Evolutionary conservation across 352 stramenopile genomes (phyloP), one percentile per base, ranked within the genome.

Genomic region (Globisporangium abappressorium): DNA sequence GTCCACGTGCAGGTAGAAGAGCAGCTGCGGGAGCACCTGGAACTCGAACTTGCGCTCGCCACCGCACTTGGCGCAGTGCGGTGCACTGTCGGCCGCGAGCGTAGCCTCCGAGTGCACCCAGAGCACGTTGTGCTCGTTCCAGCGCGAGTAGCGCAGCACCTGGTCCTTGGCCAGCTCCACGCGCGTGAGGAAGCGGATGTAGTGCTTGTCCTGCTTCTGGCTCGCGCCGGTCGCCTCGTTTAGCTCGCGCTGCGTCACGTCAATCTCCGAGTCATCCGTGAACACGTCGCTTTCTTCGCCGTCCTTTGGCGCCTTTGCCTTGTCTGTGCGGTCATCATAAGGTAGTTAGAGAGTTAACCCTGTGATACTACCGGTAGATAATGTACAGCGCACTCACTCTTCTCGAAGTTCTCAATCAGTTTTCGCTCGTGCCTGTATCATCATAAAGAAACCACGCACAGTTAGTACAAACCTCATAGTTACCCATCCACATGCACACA

Each of bases 1-100:
- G 73, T 97, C 82, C 43, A 97, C 81, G 30, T 91, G 72, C 43
- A 98, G 70, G 70, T 97, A 98, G 73, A 97, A 96, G 0, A 98
- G 68, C 55, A 98, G 87, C 80, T 98, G 95, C 0, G 95, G 95
- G 66, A 98, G 83, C 68, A 98, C 83, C 71, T 98, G 95, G 69
- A 98, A 98, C 80, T 98, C 95, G 68, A 98, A 98, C 63, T 89
- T 82, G 28, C 95, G 90, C 30, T 73, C 66, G 28, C 78, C 76
- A 30, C 92, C 89, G 71, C 95, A 98, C 14, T 79, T 81, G 34
- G 82, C 46, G 68, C 95, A 98, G 22, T 74, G 55, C 6, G 90
- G 92, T 20, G 96, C 80, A 14, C 68, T 64, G 22, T 74, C 71
- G 4, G 54, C 55, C 12, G 67, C 72, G 7, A 82, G 49, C 6